Conservation (phyloP, 192 early-diverging fungal genomes). For the Coemansia sp. region DNA sequence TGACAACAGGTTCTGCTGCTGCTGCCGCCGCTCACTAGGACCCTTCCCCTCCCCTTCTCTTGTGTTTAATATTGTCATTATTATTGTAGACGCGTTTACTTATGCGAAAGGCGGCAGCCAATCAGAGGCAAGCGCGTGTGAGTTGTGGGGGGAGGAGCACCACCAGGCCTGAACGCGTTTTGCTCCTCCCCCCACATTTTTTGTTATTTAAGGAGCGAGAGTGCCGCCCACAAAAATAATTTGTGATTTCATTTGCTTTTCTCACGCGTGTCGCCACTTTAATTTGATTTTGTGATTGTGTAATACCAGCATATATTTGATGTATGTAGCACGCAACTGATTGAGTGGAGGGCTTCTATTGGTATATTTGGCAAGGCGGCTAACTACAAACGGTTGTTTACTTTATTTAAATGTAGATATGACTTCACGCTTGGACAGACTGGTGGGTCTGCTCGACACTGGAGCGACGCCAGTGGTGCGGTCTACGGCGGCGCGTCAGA, state of each 20-base stretch:
- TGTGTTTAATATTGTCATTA: not conserved
- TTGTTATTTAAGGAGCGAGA: not conserved
- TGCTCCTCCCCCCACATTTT: no score
- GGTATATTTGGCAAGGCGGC: not conserved
- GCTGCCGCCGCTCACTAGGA: conserved; percentile 23
- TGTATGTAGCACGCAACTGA: not conserved
- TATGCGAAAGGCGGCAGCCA: not conserved
- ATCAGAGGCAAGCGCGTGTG: not conserved
- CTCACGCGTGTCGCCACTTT: not conserved
- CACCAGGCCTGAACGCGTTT: not conserved
- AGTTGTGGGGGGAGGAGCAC: no score
- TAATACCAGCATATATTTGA: not conserved
- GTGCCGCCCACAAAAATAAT: no score
- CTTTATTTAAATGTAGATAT: conserved; percentile 6
- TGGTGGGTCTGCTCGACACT: conserved; percentile 92
- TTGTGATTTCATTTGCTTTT: not conserved
- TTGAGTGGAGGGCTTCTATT: not conserved
- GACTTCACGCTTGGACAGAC: conserved; percentile 83
- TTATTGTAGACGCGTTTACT: not conserved
- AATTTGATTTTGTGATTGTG: no score
- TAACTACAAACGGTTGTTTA: not conserved
- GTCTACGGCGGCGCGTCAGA: conserved; percentile 90
- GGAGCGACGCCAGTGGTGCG: conserved; percentile 89
- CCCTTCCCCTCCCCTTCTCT: not conserved
- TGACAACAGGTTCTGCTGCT: no score